Evolutionary conservation across 2,329 filamentous ascomycete genomes (phyloP).

Genomic region (Alternaria tenuissima): DNA sequence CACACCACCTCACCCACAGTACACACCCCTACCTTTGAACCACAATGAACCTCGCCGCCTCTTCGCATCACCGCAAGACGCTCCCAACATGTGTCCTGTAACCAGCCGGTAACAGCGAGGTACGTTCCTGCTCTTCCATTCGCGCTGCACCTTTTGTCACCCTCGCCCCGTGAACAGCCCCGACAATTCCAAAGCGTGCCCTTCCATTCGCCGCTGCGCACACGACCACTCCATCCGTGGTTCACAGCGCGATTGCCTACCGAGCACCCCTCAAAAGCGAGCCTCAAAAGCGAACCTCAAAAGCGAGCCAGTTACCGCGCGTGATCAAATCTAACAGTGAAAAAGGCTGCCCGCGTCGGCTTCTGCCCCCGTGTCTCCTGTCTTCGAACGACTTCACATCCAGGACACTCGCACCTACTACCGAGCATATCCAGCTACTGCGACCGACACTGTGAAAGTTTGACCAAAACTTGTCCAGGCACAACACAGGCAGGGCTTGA

Average conservation of each 20-base stretch:
- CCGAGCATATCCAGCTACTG: neutral
- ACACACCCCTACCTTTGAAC: slow-evolving; percentile 5
- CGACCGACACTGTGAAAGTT: neutral
- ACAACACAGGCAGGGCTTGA: slow-evolving; percentile 1
- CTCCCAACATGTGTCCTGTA: slow-evolving; percentile 39
- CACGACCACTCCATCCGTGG: slow-evolving; percentile 6
- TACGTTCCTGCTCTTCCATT: slow-evolving; percentile 18
- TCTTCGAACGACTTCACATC: slow-evolving; percentile 5
- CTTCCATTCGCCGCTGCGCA: slow-evolving; percentile 7
- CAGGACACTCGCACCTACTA: slow-evolving; percentile 6
- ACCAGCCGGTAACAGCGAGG: slow-evolving; percentile 36
- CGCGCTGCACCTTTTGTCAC: neutral
- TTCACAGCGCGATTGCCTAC: slow-evolving; percentile 10
- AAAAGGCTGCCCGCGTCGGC: slow-evolving; percentile 28
- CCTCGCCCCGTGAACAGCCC: neutral
- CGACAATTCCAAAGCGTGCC: neutral
- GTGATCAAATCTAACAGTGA: slow-evolving; percentile 12
- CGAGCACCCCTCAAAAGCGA: neutral
- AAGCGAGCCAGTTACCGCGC: neutral
- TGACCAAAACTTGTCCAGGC: neutral
- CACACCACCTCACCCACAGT: slow-evolving; percentile 4
- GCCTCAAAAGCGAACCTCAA: neutral
- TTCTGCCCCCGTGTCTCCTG: slow-evolving; percentile 23
- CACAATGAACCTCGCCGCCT: slow-evolving; percentile 39
- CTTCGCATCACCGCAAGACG: slow-evolving; percentile 38